phyloP scores from a whole-genome alignment of 768 basidiomycete species.

The Rhizopogon roseolus region DNA sequence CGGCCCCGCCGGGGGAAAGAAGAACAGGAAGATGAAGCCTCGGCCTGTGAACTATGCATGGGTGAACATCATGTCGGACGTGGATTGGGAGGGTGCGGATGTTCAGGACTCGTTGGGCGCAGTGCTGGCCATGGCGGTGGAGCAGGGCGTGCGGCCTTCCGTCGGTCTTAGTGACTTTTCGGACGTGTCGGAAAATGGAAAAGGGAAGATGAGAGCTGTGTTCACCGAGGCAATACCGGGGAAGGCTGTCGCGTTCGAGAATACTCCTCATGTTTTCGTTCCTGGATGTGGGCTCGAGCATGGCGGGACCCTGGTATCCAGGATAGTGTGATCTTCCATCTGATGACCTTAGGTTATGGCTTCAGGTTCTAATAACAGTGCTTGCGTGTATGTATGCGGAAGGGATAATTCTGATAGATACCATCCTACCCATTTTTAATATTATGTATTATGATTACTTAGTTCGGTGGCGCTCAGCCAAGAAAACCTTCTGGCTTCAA shows the following conservation, averaged over 20 bases:
- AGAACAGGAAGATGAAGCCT: conserved; percentile 27
- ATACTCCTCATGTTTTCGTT: conserved; percentile 26
- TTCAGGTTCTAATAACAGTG: too few relatives aligned
- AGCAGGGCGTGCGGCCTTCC: conserved; percentile 23
- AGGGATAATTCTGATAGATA: too few relatives aligned
- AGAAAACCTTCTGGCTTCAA: too few relatives aligned
- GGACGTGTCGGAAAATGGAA: conserved; percentile 8
- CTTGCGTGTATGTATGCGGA: too few relatives aligned
- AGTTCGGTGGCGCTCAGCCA: too few relatives aligned
- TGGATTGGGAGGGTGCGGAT: conserved; percentile 81
- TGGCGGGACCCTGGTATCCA: conserved; percentile 32
- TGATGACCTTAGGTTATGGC: too few relatives aligned
- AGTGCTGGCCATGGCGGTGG: conserved; percentile 33
- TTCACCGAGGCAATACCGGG: conserved; percentile 12
- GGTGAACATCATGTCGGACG: conserved; percentile 53
- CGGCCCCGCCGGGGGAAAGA: conserved; percentile 18
- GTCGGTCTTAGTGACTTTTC: conserved; percentile 19
- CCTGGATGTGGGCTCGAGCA: conserved; percentile 20
- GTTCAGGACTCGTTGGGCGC: conserved; percentile 48
- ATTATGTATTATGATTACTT: too few relatives aligned
- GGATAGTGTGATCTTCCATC: conserved; percentile 11
- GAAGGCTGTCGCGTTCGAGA: conserved; percentile 31
- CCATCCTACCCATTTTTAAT: too few relatives aligned
- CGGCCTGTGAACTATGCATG: conserved; percentile 61
- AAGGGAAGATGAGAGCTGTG: conserved; percentile 22